Evolutionary conservation across 2,329 filamentous ascomycete species (phyloP).

Genomic region (Penicillium palitans): DNA sequence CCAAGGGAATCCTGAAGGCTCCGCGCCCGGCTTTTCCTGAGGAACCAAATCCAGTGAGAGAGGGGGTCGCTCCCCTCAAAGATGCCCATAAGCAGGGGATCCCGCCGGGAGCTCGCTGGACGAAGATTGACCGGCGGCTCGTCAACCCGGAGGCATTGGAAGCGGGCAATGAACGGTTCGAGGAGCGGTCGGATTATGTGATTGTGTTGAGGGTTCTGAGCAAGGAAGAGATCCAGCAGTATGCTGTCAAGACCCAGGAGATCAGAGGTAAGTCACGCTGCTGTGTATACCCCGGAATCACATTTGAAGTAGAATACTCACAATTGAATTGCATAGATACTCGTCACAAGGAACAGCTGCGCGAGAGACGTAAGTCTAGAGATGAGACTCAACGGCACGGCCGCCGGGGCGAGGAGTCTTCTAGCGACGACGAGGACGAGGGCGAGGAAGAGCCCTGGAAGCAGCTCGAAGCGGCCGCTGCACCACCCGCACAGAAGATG

Average conservation of each 20-base stretch:
- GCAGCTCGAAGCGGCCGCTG: slow-evolving; percentile 35
- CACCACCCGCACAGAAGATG: slow-evolving; percentile 15
- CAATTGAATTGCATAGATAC: slow-evolving; percentile 30
- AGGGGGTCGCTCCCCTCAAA: slow-evolving; percentile 92
- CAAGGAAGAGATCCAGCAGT: slow-evolving; percentile 85
- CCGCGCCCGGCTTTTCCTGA: slow-evolving; percentile 84
- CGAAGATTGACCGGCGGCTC: slow-evolving; percentile 82
- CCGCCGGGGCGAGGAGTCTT: slow-evolving; percentile 30
- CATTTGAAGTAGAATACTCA: slow-evolving; percentile 3
- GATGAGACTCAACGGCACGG: slow-evolving; percentile 46
- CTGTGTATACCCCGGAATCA: neutral
- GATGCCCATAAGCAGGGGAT: slow-evolving; percentile 74
- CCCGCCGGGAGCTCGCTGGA: slow-evolving; percentile 81
- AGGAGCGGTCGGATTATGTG: slow-evolving; percentile 89
- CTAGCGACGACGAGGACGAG: slow-evolving; percentile 41
- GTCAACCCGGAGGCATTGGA: slow-evolving; percentile 88
- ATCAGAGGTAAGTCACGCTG: slow-evolving; percentile 65
- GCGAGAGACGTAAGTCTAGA: slow-evolving; percentile 41
- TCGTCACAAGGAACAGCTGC: slow-evolving; percentile 40
- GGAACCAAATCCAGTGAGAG: slow-evolving; percentile 76
- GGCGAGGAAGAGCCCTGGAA: slow-evolving; percentile 30
- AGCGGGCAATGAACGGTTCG: slow-evolving; percentile 84
- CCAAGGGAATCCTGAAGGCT: slow-evolving; percentile 82
- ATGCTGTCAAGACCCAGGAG: slow-evolving; percentile 77
- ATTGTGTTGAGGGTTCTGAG: slow-evolving; percentile 86